phyloP scores from a whole-genome alignment of 495 filamentous ascomycete species.

The Penicillium nucicola region DNA sequence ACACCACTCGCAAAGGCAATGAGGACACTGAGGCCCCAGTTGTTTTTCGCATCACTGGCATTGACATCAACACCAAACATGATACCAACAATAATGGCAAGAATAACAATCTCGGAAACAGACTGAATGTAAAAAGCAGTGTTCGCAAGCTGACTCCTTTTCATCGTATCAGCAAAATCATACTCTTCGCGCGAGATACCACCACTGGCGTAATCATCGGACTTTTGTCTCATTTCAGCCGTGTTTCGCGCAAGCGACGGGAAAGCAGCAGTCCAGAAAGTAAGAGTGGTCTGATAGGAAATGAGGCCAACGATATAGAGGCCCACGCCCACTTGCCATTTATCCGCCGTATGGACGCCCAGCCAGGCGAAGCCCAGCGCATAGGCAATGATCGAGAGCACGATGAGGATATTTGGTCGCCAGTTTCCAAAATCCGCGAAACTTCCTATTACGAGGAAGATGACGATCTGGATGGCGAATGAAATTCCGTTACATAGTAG shows the following conservation, averaged over 20 bases:
- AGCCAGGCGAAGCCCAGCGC: slow-evolving; percentile 64
- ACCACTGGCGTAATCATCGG: slow-evolving; percentile 49
- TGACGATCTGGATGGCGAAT: slow-evolving; percentile 58
- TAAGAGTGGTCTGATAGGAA: slow-evolving; percentile 63
- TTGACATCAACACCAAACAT: slow-evolving; percentile 60
- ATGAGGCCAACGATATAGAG: slow-evolving; percentile 63
- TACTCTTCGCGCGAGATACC: slow-evolving; percentile 56
- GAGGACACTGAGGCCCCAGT: slow-evolving; percentile 61
- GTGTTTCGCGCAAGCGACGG: slow-evolving; percentile 62
- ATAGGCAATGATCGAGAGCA: slow-evolving; percentile 53
- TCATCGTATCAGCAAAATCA: slow-evolving; percentile 58
- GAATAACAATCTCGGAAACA: slow-evolving; percentile 56
- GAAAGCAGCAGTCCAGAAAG: slow-evolving; percentile 67
- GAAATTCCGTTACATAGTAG: slow-evolving; percentile 60
- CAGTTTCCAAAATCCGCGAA: slow-evolving; percentile 59
- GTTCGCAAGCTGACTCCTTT: slow-evolving; percentile 58
- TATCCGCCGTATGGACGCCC: slow-evolving; percentile 52
- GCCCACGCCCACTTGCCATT: slow-evolving; percentile 55
- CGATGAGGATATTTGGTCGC: slow-evolving; percentile 60
- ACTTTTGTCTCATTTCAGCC: slow-evolving; percentile 47
- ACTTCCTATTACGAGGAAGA: slow-evolving; percentile 59
- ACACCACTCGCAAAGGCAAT: slow-evolving; percentile 64
- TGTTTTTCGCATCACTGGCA: slow-evolving; percentile 55
- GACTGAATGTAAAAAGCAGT: slow-evolving; percentile 61
- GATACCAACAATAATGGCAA: slow-evolving; percentile 60